Conservation (phyloP, 106 monocot species). For the Triglochin maritima region DNA sequence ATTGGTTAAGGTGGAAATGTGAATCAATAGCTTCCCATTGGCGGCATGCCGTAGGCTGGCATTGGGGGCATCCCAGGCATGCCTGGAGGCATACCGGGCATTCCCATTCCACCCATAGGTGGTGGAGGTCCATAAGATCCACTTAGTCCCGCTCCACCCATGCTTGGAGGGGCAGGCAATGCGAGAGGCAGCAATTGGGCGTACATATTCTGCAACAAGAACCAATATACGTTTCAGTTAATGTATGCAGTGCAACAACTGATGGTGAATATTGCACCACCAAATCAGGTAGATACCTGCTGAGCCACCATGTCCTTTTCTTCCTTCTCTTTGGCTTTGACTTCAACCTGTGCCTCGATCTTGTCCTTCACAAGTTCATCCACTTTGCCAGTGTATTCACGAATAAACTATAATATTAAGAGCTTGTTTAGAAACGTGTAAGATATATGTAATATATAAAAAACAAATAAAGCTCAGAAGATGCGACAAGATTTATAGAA, state of each 20-base stretch:
- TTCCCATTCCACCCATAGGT: slow-evolving; percentile 58
- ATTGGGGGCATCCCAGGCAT: slow-evolving; percentile 62
- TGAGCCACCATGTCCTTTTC: slow-evolving; percentile 93
- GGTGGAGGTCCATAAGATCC: slow-evolving; percentile 37
- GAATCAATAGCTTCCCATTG: slow-evolving; percentile 11
- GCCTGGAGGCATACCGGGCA: slow-evolving; percentile 66
- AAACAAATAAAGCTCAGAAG: too few relatives aligned
- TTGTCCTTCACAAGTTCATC: slow-evolving; percentile 87
- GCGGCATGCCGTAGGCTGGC: slow-evolving; percentile 24
- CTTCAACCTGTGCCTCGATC: slow-evolving; percentile 64
- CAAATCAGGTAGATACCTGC: slow-evolving; percentile 39
- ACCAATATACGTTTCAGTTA: neutral
- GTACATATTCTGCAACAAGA: slow-evolving; percentile 79
- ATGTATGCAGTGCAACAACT: neutral
- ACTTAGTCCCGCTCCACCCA: slow-evolving; percentile 53
- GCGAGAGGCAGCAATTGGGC: slow-evolving; percentile 95
- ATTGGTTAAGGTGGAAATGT: neutral
- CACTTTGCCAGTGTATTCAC: slow-evolving; percentile 90
- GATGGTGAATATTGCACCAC: neutral
- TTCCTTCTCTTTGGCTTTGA: slow-evolving; percentile 76
- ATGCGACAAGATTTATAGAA: neutral
- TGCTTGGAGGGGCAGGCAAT: slow-evolving; percentile 77
- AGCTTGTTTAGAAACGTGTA: neutral
- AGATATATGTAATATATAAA: too few relatives aligned
- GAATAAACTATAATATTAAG: slow-evolving; percentile 52